Percentiles rank a stretch among this genome's conserved stretches.
phyloP scores from a whole-genome alignment of 1,284 basidiomycete species.

The Fomitopsis betulina region DNA sequence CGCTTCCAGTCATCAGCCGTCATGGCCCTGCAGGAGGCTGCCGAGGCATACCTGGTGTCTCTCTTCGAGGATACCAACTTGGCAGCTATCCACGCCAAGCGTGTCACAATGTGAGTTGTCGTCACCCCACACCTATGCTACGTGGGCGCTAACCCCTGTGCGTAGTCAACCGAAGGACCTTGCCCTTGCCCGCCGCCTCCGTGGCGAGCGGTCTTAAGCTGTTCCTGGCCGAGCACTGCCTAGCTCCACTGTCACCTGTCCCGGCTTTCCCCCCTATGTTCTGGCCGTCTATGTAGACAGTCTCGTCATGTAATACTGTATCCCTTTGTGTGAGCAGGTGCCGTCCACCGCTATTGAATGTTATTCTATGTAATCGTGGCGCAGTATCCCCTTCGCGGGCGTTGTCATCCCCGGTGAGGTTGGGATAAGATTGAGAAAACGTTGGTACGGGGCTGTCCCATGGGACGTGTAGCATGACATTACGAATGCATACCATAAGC shows the following conservation, averaged over 20 bases:
- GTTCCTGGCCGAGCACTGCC: neutral
- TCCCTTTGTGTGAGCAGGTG: neutral
- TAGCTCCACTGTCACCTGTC: neutral
- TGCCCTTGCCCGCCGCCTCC: constrained; percentile 73
- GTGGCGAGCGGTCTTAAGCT: constrained; percentile 67
- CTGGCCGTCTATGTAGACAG: neutral
- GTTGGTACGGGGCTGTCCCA: neutral
- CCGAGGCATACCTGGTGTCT: constrained; percentile 91
- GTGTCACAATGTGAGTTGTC: constrained; percentile 62
- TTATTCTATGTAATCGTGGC: neutral
- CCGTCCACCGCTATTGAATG: neutral
- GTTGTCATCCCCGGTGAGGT: too few relatives aligned
- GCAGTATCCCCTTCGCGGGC: neutral
- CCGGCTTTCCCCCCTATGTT: neutral
- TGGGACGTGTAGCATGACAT: neutral
- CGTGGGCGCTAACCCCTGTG: neutral
- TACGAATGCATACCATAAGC: neutral
- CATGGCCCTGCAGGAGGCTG: constrained; percentile 87
- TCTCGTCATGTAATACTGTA: neutral
- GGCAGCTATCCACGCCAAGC: constrained; percentile 84
- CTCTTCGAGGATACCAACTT: constrained; percentile 84
- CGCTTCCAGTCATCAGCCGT: constrained; percentile 94
- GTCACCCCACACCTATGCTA: neutral
- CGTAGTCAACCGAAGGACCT: constrained; percentile 65
- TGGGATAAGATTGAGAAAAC: neutral